Evolutionary conservation across 164 flowering plant species (phyloP), one percentile per base, ranked within the genome.

Genomic region (Liquidambar formosana): DNA sequence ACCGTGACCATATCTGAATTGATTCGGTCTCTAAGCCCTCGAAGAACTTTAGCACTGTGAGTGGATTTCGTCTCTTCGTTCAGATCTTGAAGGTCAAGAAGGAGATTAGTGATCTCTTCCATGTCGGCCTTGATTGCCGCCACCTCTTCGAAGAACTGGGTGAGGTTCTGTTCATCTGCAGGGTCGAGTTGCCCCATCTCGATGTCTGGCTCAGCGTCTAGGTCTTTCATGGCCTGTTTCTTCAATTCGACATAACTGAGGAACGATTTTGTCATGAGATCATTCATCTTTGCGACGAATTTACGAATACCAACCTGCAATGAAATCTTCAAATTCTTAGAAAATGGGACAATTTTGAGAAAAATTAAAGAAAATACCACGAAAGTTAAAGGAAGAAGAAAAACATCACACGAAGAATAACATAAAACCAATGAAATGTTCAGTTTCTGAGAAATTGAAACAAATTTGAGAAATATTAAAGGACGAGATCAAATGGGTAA

Each of bases 41-140:
- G 48, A 11, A 78, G 64, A 23, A 64, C 66, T 68, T 75, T 74
- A 1, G 71, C 65, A 43, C 70, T 75, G 68, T 65, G 71, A 9
- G 70, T 49, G n/a, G 76, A 60, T 53, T 72, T 78, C 18, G 75
- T 43, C 11, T 68, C 73, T 58, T 75, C 68, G 15, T 78, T 75
- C 23, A 68, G 38, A 12, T 61, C 64, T 48, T 72, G 81, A 45
- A 78, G 78, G 15, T 68, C 66, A 5, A 51, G 56, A 13, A 71
- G 69, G 26, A 78, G 77, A 54, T 69, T 68, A 16, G 70, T 45
- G 61, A 78, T 68, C 65, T 64, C 78, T 68, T 71, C 78, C 76
- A 78, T 78, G 21, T 72, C 69, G 9, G 25, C 45, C 59, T 71
- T 75, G 53, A 76, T 63, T 15, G 53, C 53, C 10, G 21, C 49